Conservation (phyloP, 139 green algal genomes). For the Coccomyxa sp. region DNA sequence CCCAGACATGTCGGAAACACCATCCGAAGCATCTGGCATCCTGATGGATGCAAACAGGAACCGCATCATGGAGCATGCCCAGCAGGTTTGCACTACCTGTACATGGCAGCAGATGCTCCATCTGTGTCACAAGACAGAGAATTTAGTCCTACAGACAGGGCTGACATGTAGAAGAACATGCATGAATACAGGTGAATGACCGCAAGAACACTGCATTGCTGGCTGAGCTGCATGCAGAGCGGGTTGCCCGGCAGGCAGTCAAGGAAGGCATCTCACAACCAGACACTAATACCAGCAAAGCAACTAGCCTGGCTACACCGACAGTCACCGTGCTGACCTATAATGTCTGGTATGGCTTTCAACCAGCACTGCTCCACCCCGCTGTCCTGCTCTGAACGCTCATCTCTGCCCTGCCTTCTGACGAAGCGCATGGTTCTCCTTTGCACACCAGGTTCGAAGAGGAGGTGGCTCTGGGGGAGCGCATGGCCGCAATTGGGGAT, state of each 20-base stretch:
- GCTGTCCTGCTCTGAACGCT: background rate
- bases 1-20: too few relatives aligned
- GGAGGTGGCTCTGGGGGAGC: conserved; percentile 39
- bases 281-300: background rate
- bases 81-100: too few relatives aligned
- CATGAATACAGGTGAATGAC: background rate
- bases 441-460: conserved; percentile 45
- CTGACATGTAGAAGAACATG: too few relatives aligned
- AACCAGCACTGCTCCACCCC: background rate
- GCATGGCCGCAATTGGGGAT: conserved; percentile 50
- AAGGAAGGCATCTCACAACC: background rate
- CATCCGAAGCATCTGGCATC: too few relatives aligned
- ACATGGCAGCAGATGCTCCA: too few relatives aligned
- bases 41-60: too few relatives aligned
- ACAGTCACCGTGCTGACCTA: conserved; percentile 28
- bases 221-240: conserved; percentile 35
- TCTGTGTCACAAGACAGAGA: too few relatives aligned
- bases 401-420: background rate
- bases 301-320: background rate
- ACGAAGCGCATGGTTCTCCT: background rate
- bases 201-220: conserved; percentile 25
- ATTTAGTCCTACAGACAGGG: too few relatives aligned
- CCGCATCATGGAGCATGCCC: too few relatives aligned
- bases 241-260: conserved; percentile 8
- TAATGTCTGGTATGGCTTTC: conserved; percentile 42